A percentile compares a stretch with the other conserved stretches of the same genome.
Evolutionary conservation across 2,329 filamentous ascomycete genomes (phyloP).

Genomic region (Fusarium armeniacum): DNA sequence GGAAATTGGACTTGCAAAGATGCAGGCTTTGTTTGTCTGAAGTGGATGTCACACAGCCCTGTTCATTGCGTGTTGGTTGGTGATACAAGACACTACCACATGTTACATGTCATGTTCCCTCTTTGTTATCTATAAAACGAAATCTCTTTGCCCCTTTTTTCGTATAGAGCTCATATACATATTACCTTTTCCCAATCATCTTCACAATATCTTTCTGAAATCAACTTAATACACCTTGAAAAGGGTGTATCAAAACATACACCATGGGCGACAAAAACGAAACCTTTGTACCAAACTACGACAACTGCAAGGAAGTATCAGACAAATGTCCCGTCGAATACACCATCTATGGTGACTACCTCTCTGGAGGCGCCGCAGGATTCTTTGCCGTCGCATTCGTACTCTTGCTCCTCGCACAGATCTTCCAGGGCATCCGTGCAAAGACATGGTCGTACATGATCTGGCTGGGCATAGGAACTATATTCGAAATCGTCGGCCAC

Average conservation of each 20-base stretch:
- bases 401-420: slow-evolving; percentile 53
- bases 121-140: slow-evolving; percentile 11
- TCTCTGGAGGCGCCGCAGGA: slow-evolving; percentile 35
- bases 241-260: background rate
- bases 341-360: slow-evolving; percentile 46
- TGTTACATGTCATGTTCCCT: slow-evolving; percentile 5
- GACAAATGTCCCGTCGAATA: slow-evolving; percentile 44
- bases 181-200: background rate
- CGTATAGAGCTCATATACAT: too few relatives aligned
- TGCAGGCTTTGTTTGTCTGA: background rate
- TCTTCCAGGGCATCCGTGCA: slow-evolving; percentile 52
- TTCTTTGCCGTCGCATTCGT: slow-evolving; percentile 56
- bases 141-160: background rate
- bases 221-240: background rate
- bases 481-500: slow-evolving; percentile 60
- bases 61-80: background rate
- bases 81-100: background rate
- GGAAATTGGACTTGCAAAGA: slow-evolving; percentile 1
- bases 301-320: slow-evolving; percentile 45
- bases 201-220: background rate
- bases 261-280: slow-evolving; percentile 25
- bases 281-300: slow-evolving; percentile 25
- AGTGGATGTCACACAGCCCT: slow-evolving; percentile 6
- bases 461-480: slow-evolving; percentile 54
- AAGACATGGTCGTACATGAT: slow-evolving; percentile 59